Percentiles rank a stretch among this genome's conserved stretches.
phyloP scores from a whole-genome alignment of 2,329 filamentous ascomycete genomes.

The Phialophora tarda region DNA sequence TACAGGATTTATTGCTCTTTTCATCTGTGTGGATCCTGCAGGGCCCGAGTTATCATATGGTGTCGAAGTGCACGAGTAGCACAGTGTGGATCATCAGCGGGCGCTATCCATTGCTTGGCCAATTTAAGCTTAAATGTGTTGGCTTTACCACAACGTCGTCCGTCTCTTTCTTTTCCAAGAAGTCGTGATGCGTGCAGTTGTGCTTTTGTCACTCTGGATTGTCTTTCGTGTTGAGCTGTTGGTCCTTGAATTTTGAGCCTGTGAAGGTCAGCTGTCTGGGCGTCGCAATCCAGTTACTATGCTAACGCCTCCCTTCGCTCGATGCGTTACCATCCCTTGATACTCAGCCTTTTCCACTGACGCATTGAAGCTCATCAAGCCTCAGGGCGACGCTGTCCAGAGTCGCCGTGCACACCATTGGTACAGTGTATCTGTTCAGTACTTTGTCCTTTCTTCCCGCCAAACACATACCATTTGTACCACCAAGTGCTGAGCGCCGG shows the following conservation, averaged over 20 bases:
- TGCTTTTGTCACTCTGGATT: neutral
- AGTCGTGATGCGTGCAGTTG: neutral
- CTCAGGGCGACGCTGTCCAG: neutral
- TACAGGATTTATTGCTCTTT: neutral
- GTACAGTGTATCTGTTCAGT: neutral
- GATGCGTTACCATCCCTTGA: neutral
- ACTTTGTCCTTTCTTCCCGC: neutral
- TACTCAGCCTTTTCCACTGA: neutral
- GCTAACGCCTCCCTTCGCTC: neutral
- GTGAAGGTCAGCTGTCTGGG: neutral
- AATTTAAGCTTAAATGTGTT: neutral
- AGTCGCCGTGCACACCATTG: neutral
- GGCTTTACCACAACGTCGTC: constrained; percentile 4
- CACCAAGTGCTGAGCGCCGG: neutral
- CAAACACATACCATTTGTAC: neutral
- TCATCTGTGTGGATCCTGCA: neutral
- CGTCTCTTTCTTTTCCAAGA: neutral
- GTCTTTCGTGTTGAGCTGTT: neutral
- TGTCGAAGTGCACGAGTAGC: neutral
- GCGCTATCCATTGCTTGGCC: neutral
- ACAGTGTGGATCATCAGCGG: neutral
- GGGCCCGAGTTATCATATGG: neutral
- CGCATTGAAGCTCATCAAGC: neutral
- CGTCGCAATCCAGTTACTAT: neutral
- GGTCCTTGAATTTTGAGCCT: neutral